A percentile compares a stretch with the other conserved stretches of the same genome.
Evolutionary conservation across 495 filamentous ascomycete genomes (phyloP).

Genomic region (Xeromyces bisporus): DNA sequence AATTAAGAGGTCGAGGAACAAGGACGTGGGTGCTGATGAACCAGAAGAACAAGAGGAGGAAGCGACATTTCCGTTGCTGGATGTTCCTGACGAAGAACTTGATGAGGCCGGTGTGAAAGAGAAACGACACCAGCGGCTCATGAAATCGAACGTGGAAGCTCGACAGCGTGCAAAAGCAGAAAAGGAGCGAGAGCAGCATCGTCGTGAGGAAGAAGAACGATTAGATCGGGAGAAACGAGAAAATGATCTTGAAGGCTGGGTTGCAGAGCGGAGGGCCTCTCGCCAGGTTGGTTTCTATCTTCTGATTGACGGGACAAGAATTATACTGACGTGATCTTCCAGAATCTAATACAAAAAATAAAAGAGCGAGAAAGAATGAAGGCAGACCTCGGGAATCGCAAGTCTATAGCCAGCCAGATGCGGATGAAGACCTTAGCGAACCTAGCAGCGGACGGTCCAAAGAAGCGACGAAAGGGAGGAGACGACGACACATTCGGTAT

Average conservation of each 20-base stretch:
- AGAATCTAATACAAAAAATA: slow-evolving; percentile 58
- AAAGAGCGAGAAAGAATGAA: slow-evolving; percentile 87
- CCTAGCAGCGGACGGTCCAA: slow-evolving; percentile 77
- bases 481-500: slow-evolving; percentile 90
- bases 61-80: slow-evolving; percentile 72
- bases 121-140: slow-evolving; percentile 77
- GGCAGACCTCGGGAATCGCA: slow-evolving; percentile 84
- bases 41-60: slow-evolving; percentile 57
- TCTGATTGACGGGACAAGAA: too few relatives aligned
- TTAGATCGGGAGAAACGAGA: slow-evolving; percentile 69
- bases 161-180: slow-evolving; percentile 82
- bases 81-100: slow-evolving; percentile 77
- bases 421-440: slow-evolving; percentile 98
- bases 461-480: slow-evolving; percentile 61
- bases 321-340: background rate
- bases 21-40: slow-evolving; percentile 74
- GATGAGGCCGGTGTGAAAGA: slow-evolving; percentile 80
- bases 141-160: slow-evolving; percentile 89
- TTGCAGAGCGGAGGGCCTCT: slow-evolving; percentile 58
- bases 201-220: slow-evolving; percentile 64
- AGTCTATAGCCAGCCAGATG: slow-evolving; percentile 85
- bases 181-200: slow-evolving; percentile 78
- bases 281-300: slow-evolving; percentile 34
- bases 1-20: slow-evolving; percentile 75
- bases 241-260: slow-evolving; percentile 74